phyloP scores from a whole-genome alignment of 2,329 filamentous ascomycete genomes.

The Escovopsis sp. region DNA sequence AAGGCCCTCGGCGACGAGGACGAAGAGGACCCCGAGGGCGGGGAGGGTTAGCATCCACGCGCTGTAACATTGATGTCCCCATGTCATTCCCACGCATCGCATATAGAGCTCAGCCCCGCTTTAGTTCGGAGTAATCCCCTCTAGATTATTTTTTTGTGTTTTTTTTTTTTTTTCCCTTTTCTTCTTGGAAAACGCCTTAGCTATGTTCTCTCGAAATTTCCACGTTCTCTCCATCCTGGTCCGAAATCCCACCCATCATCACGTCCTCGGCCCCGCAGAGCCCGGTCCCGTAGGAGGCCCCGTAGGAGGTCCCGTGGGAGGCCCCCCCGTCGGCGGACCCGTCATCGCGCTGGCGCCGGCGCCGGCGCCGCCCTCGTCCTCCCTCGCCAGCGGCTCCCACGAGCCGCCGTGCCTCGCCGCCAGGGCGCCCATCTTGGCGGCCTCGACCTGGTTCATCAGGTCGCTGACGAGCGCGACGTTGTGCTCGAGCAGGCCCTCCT shows the following conservation, averaged over 20 bases:
- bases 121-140: no score
- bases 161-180: no score
- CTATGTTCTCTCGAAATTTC: no score
- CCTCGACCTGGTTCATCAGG: slow-evolving; percentile 22
- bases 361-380: slow-evolving; percentile 2
- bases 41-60: slow-evolving; percentile 21
- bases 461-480: slow-evolving; percentile 21
- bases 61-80: no score
- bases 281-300: neutral
- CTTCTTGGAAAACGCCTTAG: neutral
- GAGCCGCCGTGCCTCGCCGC: slow-evolving; percentile 22
- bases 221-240: no score
- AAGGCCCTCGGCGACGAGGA: slow-evolving; percentile 38
- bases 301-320: neutral
- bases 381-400: slow-evolving; percentile 19
- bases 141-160: no score
- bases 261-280: no score
- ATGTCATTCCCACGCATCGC: no score
- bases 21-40: slow-evolving; percentile 33
- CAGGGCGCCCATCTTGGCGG: slow-evolving; percentile 17
- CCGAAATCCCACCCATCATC: no score
- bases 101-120: no score
- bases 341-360: no score
- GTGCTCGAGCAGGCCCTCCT: slow-evolving; percentile 21
- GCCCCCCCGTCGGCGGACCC: no score